phyloP scores from a whole-genome alignment of 2,329 filamentous ascomycete species.

The Claviceps pazoutovae region DNA sequence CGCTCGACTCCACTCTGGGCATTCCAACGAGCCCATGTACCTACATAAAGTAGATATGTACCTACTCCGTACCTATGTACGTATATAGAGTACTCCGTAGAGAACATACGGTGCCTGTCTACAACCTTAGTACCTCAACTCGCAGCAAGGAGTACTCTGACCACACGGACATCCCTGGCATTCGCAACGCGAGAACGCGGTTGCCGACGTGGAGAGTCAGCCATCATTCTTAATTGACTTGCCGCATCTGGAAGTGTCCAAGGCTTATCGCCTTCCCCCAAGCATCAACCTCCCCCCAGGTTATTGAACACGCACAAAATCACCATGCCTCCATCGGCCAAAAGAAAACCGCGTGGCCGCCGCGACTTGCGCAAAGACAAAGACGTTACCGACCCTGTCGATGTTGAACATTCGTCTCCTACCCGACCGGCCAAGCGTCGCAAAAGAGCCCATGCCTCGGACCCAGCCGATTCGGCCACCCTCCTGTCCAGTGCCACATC shows the following conservation, averaged over 20 bases:
- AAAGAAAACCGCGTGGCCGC: conserved; percentile 23
- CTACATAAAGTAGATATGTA: background rate
- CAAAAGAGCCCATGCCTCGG: conserved; percentile 32
- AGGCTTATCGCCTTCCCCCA: background rate
- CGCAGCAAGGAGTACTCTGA: background rate
- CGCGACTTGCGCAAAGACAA: conserved; percentile 25
- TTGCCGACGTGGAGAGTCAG: conserved; percentile 3
- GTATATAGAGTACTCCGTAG: too few relatives aligned
- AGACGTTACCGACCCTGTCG: conserved; percentile 18
- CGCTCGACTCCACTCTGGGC: background rate
- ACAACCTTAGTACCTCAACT: too few relatives aligned
- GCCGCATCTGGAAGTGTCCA: background rate
- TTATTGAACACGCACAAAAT: background rate
- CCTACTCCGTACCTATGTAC: too few relatives aligned
- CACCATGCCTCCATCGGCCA: conserved; percentile 24
- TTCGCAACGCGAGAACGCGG: conserved; percentile 18
- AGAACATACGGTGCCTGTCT: too few relatives aligned
- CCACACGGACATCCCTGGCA: conserved; percentile 5
- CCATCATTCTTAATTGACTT: conserved; percentile 7
- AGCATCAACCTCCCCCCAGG: background rate
- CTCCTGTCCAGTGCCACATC: conserved; percentile 8
- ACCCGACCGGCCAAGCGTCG: conserved; percentile 50
- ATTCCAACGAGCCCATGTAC: background rate
- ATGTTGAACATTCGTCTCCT: conserved; percentile 41
- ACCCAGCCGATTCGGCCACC: conserved; percentile 5